phyloP scores from a whole-genome alignment of 345 rosid genomes.

The Linum trigynum region DNA sequence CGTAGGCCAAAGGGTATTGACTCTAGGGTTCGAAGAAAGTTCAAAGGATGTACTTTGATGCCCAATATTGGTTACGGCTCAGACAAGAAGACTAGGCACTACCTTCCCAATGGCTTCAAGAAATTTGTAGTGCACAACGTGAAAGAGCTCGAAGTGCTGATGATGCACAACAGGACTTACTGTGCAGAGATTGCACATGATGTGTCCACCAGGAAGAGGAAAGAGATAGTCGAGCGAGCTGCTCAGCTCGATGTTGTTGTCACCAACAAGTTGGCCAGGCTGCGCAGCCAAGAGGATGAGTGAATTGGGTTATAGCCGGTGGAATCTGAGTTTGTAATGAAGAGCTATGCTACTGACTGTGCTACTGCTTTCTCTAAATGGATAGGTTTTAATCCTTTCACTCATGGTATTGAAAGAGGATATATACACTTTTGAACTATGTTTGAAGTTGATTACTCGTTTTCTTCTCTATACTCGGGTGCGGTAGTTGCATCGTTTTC shows the following conservation, averaged over 20 bases:
- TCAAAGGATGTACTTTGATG: no score
- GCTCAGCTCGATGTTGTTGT: neutral
- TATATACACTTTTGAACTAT: no score
- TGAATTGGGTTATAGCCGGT: neutral
- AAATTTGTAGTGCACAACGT: neutral
- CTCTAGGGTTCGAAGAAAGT: no score
- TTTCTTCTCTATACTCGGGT: no score
- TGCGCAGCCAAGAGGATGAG: neutral
- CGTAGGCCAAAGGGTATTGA: no score
- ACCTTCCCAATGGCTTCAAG: neutral
- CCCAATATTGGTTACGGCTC: neutral
- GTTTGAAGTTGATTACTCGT: no score
- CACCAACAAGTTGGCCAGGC: neutral
- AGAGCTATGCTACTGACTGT: no score
- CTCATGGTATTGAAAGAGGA: no score
- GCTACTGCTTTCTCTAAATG: no score
- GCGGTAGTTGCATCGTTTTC: no score
- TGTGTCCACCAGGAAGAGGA: neutral
- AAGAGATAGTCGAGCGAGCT: neutral
- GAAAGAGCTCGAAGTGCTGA: neutral
- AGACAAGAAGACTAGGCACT: neutral
- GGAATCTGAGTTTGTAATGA: no score
- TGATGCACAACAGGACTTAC: neutral
- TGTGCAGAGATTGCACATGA: neutral
- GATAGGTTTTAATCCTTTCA: no score